Evolutionary conservation across 768 basidiomycete genomes (phyloP).

Genomic region (Tylopilus cervinicoccineus): DNA sequence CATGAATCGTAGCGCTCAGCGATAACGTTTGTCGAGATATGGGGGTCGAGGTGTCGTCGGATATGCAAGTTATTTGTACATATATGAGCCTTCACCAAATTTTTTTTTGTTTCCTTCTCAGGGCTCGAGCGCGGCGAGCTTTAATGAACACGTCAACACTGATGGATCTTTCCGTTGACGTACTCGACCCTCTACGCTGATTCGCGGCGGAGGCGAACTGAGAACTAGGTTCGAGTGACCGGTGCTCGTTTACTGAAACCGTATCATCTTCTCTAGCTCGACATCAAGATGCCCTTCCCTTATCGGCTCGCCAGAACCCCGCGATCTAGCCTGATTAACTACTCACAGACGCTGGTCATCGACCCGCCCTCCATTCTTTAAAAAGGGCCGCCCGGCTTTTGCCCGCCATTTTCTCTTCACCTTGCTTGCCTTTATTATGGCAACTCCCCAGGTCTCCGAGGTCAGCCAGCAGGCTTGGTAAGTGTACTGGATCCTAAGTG

Average conservation of each 20-base stretch:
- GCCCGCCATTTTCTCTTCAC: slow-evolving; percentile 29
- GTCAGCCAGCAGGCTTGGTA: slow-evolving; percentile 64
- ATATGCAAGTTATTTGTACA: slow-evolving; percentile 30
- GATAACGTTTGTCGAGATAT: slow-evolving; percentile 15
- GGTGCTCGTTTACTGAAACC: slow-evolving; percentile 19
- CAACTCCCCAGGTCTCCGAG: slow-evolving; percentile 58
- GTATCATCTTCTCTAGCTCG: slow-evolving; percentile 20
- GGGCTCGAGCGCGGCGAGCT: slow-evolving; percentile 21
- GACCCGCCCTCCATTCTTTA: slow-evolving; percentile 33
- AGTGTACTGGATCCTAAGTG: slow-evolving; percentile 25
- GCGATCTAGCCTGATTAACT: slow-evolving; percentile 52
- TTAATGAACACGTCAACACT: slow-evolving; percentile 28
- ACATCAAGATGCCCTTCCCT: slow-evolving; percentile 23
- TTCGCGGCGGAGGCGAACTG: slow-evolving; percentile 28
- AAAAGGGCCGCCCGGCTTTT: slow-evolving; percentile 27
- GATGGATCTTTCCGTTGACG: slow-evolving; percentile 35
- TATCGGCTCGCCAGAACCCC: slow-evolving; percentile 46
- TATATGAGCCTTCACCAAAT: slow-evolving; percentile 30
- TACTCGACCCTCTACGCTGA: slow-evolving; percentile 23
- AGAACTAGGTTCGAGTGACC: slow-evolving; percentile 28
- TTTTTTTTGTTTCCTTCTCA: slow-evolving; percentile 23
- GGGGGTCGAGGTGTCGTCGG: slow-evolving; percentile 6
- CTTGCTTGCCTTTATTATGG: slow-evolving; percentile 38
- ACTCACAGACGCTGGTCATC: slow-evolving; percentile 37
- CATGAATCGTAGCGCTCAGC: no score